Base-by-base conservation (phyloP, 2,329 filamentous ascomycete genomes). In the Colletotrichum orchidophilum region DNA sequence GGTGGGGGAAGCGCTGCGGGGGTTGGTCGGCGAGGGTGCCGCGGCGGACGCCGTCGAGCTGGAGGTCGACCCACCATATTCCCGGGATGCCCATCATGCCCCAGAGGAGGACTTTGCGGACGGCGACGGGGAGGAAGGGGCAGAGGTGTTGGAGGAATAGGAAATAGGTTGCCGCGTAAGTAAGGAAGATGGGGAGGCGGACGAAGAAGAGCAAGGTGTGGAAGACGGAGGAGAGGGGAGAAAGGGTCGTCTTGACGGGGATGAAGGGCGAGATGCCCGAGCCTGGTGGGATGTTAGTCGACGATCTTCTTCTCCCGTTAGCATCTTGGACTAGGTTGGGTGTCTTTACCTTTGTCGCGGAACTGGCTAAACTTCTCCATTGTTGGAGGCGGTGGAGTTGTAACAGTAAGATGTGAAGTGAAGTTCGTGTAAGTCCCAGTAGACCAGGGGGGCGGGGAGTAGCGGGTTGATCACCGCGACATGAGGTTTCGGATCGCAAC, bases 281-380 rank as follows among this genome's bases (percentile, higher is more conserved):
- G 75, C 95, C 96, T 98, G 73, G 2, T 18, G n/a, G 29, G 12
- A 11, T 21, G n/a, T 70, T 39, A 69, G 60, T 21, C 46, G 57
- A 26, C 11, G 27, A 4, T 42, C 31, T 12, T n/a, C 5, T 18
- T 8, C 13, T 4, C n/a, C n/a, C 7, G 15, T 15, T 18, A 42
- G 3, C 3, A 31, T 26, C 27, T 6, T 15, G 13, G 39, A 24
- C 26, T 42, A 26, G 18, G 42, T 13, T 24, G 31, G 46, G 6
- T 33, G 42, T 11, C 29, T 29, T 74, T 85, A 94, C 95, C 95
- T 90, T 93, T 91, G 83, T 98, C 95, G 77, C 95, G 92, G 79
- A 94, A 98, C 81, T 97, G 94, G 68, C 94, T 96, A 81, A 94
- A 98, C 81, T 97, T 97, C 86, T 98, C 95, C 95, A 98, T 98